Evolutionary conservation across 2,329 filamentous ascomycete species (phyloP), one percentile per base, ranked within the genome.

Genomic region (Calycina herbarum): DNA sequence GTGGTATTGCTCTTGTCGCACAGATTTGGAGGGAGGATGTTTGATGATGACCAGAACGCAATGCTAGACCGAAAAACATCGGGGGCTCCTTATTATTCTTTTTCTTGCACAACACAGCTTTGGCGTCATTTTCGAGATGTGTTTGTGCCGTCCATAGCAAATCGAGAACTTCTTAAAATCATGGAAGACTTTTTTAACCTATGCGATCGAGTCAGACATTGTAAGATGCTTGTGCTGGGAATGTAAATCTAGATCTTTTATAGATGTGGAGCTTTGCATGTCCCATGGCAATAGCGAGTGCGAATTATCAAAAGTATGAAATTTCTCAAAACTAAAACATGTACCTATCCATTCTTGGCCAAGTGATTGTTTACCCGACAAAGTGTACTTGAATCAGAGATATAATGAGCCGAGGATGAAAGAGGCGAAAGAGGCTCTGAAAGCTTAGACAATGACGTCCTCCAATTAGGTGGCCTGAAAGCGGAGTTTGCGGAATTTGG

Each of bases 41-140:
- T 67, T 70, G 65, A 66, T 70, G 64, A 67, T 60, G 64, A 45
- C 42, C 57, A 66, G 61, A 64, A 63, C 61, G 38, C 38, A 40
- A 40, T 35, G 48, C 38, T 66, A 68, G 68, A 69, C 42, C 24
- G 61, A 65, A 61, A 66, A 63, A 29, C 38, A 40, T 58, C 29
- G 58, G 58, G 20, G 51, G 40, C 27, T 61, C 24, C 29, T 20
- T 54, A 54, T 8, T 13, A 54, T 54, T 65, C 57, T 60, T 59
- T 48, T 57, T 27, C 38, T 40, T 40, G 38, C 38, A 15, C 38
- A 59, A 51, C 57, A 63, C 57, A 57, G 57, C 60, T 59, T 27
- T 63, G 61, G 57, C 57, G 61, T 38, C 48, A 29, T 59, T 62
- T 38, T 29, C 17, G 59, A 48, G 29, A n/a, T 54, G 40, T 56